Evolutionary conservation across 306 rosid genomes (phyloP).

Genomic region (Vachellia collinsii): DNA sequence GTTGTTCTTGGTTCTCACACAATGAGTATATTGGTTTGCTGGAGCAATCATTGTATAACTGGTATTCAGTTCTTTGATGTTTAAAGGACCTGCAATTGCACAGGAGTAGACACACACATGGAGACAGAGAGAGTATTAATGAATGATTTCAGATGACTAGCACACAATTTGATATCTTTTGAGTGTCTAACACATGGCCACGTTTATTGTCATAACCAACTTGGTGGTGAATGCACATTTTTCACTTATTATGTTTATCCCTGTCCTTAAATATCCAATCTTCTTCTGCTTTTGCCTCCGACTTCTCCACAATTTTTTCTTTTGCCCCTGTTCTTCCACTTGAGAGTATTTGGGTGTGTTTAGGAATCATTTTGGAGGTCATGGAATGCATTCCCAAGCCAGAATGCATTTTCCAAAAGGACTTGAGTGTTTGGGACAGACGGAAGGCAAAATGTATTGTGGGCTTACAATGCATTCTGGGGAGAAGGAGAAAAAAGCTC

Average conservation of each 20-base stretch:
- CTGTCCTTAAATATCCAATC: neutral
- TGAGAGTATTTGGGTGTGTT: neutral
- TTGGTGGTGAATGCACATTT: conserved; percentile 11
- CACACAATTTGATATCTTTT: neutral
- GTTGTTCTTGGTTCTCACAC: neutral
- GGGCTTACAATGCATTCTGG: no score
- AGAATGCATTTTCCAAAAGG: no score
- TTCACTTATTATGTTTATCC: neutral
- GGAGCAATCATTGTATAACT: neutral
- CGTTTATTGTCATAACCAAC: neutral
- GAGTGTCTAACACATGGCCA: neutral
- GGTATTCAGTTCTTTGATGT: neutral
- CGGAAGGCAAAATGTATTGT: no score
- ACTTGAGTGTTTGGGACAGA: no score
- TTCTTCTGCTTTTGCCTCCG: neutral
- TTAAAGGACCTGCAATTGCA: neutral
- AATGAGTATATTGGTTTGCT: neutral
- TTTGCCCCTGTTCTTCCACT: conserved; percentile 1
- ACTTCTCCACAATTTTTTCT: neutral
- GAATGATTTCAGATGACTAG: neutral
- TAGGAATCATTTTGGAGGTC: no score
- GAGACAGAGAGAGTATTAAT: neutral
- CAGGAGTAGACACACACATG: neutral
- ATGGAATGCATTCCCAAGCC: no score
- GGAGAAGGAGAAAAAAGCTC: no score